Conservation (phyloP, 331 rosid species). For the Stylosanthes scabra region DNA sequence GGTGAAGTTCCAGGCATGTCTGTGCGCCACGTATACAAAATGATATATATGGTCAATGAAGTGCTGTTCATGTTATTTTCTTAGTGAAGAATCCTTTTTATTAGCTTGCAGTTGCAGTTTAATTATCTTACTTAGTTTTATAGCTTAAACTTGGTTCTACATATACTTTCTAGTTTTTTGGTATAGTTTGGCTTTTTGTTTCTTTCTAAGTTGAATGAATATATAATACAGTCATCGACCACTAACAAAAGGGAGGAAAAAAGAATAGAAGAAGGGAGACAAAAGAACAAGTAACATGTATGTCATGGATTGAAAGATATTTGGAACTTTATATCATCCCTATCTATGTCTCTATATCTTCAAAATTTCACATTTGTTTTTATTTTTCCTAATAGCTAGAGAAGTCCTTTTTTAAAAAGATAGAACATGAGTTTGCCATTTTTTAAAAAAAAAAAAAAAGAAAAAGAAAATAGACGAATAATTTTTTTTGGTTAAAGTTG, state of each 20-base stretch:
- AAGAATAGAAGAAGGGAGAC: slow-evolving; percentile 43
- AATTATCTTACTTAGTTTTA: slow-evolving; percentile 13
- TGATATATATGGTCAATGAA: slow-evolving; percentile 28
- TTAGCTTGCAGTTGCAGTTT: slow-evolving; percentile 7
- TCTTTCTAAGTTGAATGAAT: slow-evolving; percentile 24
- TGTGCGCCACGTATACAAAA: slow-evolving; percentile 39
- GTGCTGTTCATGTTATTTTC: slow-evolving; percentile 25
- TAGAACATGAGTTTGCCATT: not conserved
- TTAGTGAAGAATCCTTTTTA: slow-evolving; percentile 25
- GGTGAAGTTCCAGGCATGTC: not conserved
- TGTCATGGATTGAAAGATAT: slow-evolving; percentile 37
- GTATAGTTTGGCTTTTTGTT: slow-evolving; percentile 45
- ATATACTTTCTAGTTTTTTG: not conserved
- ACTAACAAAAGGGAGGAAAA: slow-evolving; percentile 19
- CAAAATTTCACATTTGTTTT: not conserved
- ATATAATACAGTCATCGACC: not conserved
- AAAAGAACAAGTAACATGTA: slow-evolving; percentile 53
- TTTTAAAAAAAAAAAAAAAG: not conserved
- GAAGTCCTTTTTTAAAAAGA: not conserved
- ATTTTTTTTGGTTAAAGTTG: too few species aligned
- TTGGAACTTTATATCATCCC: slow-evolving; percentile 31
- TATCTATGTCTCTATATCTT: slow-evolving; percentile 33
- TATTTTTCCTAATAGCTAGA: too few species aligned
- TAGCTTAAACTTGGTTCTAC: slow-evolving; percentile 24
- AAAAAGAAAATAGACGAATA: too few species aligned